These are phyloP conservation scores for Sphaerobolus stellatus DNA, from an alignment of 1,284 basidiomycete species.

Conservation along the genomic window DNA sequence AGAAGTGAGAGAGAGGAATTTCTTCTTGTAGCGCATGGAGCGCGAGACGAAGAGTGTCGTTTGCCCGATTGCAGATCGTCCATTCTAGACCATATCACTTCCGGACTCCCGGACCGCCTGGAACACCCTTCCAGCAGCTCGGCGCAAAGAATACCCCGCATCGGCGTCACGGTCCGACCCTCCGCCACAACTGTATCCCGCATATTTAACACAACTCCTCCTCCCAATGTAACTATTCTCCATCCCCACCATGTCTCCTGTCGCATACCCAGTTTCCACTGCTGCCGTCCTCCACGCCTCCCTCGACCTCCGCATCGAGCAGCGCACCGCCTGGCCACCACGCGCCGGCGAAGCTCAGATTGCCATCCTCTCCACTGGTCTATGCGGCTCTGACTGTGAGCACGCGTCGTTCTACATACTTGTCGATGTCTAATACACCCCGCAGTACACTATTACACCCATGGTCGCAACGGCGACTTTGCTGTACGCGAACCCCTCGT, in stretches of 20 bases:
- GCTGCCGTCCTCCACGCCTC: slow-evolving; percentile 73
- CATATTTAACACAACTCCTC: slow-evolving; percentile 17
- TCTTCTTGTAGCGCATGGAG: too few relatives aligned
- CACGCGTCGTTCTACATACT: slow-evolving; percentile 16
- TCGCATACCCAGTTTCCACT: slow-evolving; percentile 52
- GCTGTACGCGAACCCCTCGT: slow-evolving; percentile 80
- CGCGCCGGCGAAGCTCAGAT: slow-evolving; percentile 69
- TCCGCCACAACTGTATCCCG: slow-evolving; percentile 12
- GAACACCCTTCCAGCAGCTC: slow-evolving; percentile 18
- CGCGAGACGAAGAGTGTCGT: too few relatives aligned
- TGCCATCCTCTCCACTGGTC: slow-evolving; percentile 77
- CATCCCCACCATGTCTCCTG: slow-evolving; percentile 51
- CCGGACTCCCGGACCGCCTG: slow-evolving; percentile 12
- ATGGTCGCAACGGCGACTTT: slow-evolving; percentile 91
- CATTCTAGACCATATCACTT: slow-evolving; percentile 25
- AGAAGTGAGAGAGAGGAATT: background rate
- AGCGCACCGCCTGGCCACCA: slow-evolving; percentile 67
- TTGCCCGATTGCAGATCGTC: slow-evolving; percentile 2
- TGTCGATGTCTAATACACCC: slow-evolving; percentile 11
- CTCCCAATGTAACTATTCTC: slow-evolving; percentile 20
- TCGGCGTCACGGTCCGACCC: too few relatives aligned
- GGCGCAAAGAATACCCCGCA: slow-evolving; percentile 17
- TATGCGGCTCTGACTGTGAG: slow-evolving; percentile 89
- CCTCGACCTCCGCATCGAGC: slow-evolving; percentile 70
- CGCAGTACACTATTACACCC: slow-evolving; percentile 84